Percentiles rank a stretch among this genome's conserved stretches.
Evolutionary conservation across 2,329 filamentous ascomycete species (phyloP).

Genomic region (Aspergillus costaricaensis): DNA sequence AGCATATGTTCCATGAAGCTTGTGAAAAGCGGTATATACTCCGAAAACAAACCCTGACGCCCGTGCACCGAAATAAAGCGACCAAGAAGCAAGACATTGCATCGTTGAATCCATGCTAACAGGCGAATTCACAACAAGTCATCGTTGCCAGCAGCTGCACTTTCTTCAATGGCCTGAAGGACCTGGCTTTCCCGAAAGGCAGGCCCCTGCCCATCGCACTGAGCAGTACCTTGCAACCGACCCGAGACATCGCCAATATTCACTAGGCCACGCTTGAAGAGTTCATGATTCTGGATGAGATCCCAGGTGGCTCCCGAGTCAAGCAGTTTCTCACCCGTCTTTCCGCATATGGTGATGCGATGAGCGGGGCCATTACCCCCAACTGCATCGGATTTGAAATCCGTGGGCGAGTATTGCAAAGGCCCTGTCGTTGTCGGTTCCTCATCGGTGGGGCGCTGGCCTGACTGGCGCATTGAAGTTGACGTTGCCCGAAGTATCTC

Average conservation of each 20-base stretch:
- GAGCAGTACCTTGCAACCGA: conserved; percentile 70
- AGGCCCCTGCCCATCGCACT: conserved; percentile 84
- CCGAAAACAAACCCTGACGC: neutral
- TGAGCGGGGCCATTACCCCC: conserved; percentile 56
- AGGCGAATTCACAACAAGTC: conserved; percentile 63
- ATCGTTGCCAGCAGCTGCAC: conserved; percentile 74
- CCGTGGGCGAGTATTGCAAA: conserved; percentile 69
- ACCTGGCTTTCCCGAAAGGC: conserved; percentile 82
- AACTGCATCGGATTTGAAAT: conserved; percentile 69
- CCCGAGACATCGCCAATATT: conserved; percentile 82
- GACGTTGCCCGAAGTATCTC: conserved; percentile 86
- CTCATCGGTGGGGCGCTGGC: conserved; percentile 38
- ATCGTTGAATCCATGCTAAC: neutral
- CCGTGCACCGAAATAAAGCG: conserved; percentile 4
- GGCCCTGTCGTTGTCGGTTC: conserved; percentile 63
- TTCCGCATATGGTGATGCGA: conserved; percentile 66
- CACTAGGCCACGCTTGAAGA: conserved; percentile 74
- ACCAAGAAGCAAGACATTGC: conserved; percentile 1
- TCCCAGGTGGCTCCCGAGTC: conserved; percentile 86
- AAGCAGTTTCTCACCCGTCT: conserved; percentile 67
- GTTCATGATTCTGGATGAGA: conserved; percentile 75
- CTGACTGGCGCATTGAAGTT: conserved; percentile 34
- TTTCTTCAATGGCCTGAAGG: conserved; percentile 72
- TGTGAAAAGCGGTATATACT: neutral
- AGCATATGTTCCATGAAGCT: neutral